Conservation (phyloP, 164 flowering plant genomes). For the Chimonanthus praecox region DNA sequence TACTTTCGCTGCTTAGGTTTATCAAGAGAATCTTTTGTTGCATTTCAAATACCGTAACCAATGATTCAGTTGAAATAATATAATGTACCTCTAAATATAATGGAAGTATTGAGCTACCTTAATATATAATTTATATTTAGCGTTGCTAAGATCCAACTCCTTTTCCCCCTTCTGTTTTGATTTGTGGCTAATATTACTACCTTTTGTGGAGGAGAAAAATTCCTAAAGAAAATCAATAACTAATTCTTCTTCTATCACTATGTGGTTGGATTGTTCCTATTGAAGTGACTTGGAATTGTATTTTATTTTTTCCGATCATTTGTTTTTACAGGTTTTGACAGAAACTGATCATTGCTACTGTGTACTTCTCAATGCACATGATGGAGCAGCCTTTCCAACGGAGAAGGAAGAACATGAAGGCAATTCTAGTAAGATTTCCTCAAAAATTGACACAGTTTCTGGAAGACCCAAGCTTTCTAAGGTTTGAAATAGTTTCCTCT, state of each 20-base stretch:
- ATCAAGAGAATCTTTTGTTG: too few species aligned
- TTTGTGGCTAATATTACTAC: too few species aligned
- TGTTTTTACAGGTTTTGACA: constrained; percentile 63
- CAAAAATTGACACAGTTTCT: constrained; percentile 26
- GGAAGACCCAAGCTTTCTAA: constrained; percentile 43
- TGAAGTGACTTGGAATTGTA: neutral
- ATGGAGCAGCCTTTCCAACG: constrained; percentile 81
- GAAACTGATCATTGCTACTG: constrained; percentile 94
- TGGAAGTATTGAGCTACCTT: too few species aligned
- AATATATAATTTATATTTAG: too few species aligned
- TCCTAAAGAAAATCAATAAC: neutral
- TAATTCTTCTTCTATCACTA: neutral
- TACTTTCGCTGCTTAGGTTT: too few species aligned
- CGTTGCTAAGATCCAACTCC: too few species aligned
- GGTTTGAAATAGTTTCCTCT: constrained; percentile 34
- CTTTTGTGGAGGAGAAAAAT: too few species aligned
- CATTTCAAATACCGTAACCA: too few species aligned
- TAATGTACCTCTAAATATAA: too few species aligned
- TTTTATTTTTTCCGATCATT: too few species aligned
- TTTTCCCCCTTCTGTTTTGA: too few species aligned
- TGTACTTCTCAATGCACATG: constrained; percentile 92
- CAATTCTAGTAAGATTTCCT: constrained; percentile 33
- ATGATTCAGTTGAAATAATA: too few species aligned
- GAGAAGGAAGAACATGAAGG: constrained; percentile 27
- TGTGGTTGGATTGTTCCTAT: neutral